Evolutionary conservation across 2,329 filamentous ascomycete species (phyloP).

Genomic region (Pyrenophora seminiperda): DNA sequence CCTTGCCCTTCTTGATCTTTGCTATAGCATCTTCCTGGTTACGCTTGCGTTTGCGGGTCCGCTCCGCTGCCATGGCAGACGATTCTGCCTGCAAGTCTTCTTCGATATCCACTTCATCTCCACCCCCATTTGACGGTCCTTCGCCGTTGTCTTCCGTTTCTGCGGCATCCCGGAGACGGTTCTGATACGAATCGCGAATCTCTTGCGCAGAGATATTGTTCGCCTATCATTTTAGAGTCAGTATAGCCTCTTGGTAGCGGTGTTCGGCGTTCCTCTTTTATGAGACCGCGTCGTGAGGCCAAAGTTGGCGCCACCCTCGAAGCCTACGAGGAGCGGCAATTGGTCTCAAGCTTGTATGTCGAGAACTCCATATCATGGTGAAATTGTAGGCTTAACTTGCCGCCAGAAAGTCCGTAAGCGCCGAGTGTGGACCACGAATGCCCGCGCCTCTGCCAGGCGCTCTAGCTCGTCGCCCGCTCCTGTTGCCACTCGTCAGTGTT

Average conservation of each 20-base stretch:
- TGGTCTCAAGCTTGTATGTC: too few species aligned
- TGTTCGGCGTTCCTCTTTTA: too few species aligned
- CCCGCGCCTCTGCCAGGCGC: constrained; percentile 50
- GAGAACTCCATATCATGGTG: neutral
- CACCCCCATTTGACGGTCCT: constrained; percentile 42
- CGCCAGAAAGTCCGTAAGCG: constrained; percentile 70
- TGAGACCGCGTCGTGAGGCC: too few species aligned
- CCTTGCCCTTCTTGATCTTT: constrained; percentile 56
- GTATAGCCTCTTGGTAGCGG: neutral
- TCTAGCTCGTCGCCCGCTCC: constrained; percentile 48
- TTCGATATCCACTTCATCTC: constrained; percentile 42
- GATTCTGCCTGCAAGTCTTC: constrained; percentile 43
- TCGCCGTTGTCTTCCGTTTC: constrained; percentile 46
- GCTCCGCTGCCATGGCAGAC: constrained; percentile 51
- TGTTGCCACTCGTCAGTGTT: constrained; percentile 31
- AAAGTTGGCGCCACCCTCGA: too few species aligned
- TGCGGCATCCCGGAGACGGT: constrained; percentile 56
- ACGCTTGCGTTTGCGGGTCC: constrained; percentile 61
- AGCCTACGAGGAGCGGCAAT: too few species aligned
- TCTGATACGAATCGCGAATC: constrained; percentile 64
- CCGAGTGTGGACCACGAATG: constrained; percentile 66
- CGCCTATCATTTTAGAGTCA: constrained; percentile 52
- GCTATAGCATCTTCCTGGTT: constrained; percentile 57
- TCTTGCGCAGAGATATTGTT: constrained; percentile 74
- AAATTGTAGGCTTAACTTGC: constrained; percentile 47